Conservation (phyloP, 345 rosid species). For the Iberis pinnata region DNA sequence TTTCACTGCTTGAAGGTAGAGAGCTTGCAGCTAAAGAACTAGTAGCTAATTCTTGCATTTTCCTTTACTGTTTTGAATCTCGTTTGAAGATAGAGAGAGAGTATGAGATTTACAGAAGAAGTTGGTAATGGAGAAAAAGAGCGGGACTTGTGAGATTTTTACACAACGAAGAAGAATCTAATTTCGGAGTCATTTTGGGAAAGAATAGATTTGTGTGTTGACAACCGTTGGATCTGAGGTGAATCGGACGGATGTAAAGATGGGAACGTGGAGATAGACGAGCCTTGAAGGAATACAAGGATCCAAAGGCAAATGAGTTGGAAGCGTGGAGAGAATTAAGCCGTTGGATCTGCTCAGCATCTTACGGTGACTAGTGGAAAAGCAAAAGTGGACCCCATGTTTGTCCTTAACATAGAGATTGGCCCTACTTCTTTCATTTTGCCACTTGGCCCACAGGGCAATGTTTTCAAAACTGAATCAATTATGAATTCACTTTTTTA, state of each 20-base stretch:
- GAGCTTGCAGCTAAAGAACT: slow-evolving; percentile 82
- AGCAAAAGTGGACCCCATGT: slow-evolving; percentile 17
- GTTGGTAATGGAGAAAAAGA: slow-evolving; percentile 29
- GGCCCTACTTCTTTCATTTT: slow-evolving; percentile 19
- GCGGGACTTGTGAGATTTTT: slow-evolving; percentile 45
- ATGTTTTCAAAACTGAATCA: neutral
- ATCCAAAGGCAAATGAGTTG: slow-evolving; percentile 36
- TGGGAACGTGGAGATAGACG: slow-evolving; percentile 41
- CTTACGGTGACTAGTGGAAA: slow-evolving; percentile 31
- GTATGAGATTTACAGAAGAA: neutral
- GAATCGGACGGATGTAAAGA: slow-evolving; percentile 27
- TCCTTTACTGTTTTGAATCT: slow-evolving; percentile 6
- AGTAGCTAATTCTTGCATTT: slow-evolving; percentile 83
- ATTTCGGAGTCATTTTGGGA: slow-evolving; percentile 15
- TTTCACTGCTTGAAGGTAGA: slow-evolving; percentile 85
- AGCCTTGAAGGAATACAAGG: slow-evolving; percentile 36
- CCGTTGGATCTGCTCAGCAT: slow-evolving; percentile 28
- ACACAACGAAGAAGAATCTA: slow-evolving; percentile 24
- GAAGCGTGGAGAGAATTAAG: slow-evolving; percentile 31
- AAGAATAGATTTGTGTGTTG: slow-evolving; percentile 10
- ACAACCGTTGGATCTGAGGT: slow-evolving; percentile 30
- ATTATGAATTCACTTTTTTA: too few species aligned
- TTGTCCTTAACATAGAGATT: slow-evolving; percentile 14
- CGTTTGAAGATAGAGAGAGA: slow-evolving; percentile 1
- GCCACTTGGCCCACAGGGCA: slow-evolving; percentile 17